Conservation (phyloP, 2,329 filamentous ascomycete genomes). For the Nothomitra cinnamomea region DNA sequence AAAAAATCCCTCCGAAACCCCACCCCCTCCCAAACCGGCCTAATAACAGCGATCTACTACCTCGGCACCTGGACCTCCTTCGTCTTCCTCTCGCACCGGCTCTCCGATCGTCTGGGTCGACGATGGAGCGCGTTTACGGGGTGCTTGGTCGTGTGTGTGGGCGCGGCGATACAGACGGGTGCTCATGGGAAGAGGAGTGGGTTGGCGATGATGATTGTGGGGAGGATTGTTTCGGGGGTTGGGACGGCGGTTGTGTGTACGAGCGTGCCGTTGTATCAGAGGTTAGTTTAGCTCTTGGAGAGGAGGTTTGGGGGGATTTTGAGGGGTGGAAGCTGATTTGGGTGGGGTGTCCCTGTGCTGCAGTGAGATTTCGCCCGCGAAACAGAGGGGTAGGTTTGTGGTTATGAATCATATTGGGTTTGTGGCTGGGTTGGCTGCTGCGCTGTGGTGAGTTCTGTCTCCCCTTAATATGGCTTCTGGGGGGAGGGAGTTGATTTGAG, state of each 20-base stretch:
- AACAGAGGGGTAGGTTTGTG: conserved; percentile 36
- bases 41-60: conserved; percentile 41
- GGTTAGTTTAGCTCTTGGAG: conserved; percentile 18
- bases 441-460: conserved; percentile 31
- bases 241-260: conserved; percentile 39
- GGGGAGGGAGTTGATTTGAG: no score
- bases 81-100: conserved; percentile 34
- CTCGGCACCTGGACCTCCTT: conserved; percentile 38
- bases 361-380: conserved; percentile 38
- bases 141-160: conserved; percentile 29
- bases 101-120: conserved; percentile 34
- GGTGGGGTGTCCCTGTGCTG: no score
- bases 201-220: conserved; percentile 31
- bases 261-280: conserved; percentile 40
- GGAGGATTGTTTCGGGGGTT: conserved; percentile 34
- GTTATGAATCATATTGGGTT: conserved; percentile 43
- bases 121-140: conserved; percentile 33
- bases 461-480: no score
- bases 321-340: background rate
- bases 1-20: conserved; percentile 28
- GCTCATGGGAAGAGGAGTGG: conserved; percentile 19
- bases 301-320: no score
- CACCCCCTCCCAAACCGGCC: conserved; percentile 28
- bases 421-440: conserved; percentile 34
- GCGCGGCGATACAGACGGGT: conserved; percentile 30